Evolutionary conservation across 768 basidiomycete species (phyloP), one percentile per base, ranked within the genome.

Genomic region (Naganishia antarctica): DNA sequence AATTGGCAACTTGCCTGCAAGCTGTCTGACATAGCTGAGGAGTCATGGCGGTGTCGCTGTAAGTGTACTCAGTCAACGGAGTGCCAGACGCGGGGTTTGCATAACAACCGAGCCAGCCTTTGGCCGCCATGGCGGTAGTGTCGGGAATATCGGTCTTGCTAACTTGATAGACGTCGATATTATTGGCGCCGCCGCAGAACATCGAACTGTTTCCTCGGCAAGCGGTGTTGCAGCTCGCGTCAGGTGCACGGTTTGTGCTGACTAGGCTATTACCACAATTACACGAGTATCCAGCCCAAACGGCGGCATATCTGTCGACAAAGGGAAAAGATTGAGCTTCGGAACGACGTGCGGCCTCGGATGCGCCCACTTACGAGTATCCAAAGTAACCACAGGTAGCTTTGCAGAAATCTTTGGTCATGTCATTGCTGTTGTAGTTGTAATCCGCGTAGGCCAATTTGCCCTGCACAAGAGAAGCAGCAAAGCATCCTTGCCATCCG

Each of bases 21-120:
- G 69, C 65, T 26, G 70, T 66, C 61, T 71, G 72, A 68, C 71
- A 76, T 9, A 73, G 66, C 15, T 58, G 59, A 34, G 72, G 53
- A 2, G 72, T 71, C 69, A 72, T 70, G 32, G 23, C 26, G 40
- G 45, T 62, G n/a, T 48, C 47, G n/a, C 25, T 45, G 47, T 64
- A 62, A 1, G 65, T 29, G 23, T 61, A 47, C 18, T 23, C 32
- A 45, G 61, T 32, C 31, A 48, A 28, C 21, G 59, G 63, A 16
- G 45, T 48, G 43, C 62, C 63, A 23, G 50, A 31, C 12, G 40
- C 28, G 0, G 62, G 41, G 40, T 48, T 49, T 11, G 21, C 31
- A 58, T 23, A 65, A 32, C 66, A 68, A 15, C 66, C 66, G 21
- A 47, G 25, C 57, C 59, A 59, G 2, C 63, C 66, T 15, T 63